Evolutionary conservation across 2,329 filamentous ascomycete genomes (phyloP).

Genomic region (Aspergillus sp.): DNA sequence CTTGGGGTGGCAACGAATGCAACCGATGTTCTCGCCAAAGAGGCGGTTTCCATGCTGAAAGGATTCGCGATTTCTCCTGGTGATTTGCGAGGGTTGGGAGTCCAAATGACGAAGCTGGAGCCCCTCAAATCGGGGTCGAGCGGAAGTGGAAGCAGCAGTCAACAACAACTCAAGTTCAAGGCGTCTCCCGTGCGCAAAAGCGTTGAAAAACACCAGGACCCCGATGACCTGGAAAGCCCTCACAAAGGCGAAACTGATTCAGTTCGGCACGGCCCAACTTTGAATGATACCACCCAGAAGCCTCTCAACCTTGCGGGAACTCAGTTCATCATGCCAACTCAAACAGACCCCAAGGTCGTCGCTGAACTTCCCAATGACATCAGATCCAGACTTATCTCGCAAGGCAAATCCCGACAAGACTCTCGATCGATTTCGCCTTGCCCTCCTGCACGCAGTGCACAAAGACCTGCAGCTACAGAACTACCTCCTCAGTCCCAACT

Average conservation of each 20-base stretch:
- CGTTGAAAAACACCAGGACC: constrained; percentile 33
- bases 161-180: constrained; percentile 74
- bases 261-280: constrained; percentile 27
- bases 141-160: constrained; percentile 67
- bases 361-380: constrained; percentile 84
- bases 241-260: constrained; percentile 34
- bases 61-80: constrained; percentile 82
- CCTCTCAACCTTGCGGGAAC: constrained; percentile 79
- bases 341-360: constrained; percentile 77
- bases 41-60: constrained; percentile 79
- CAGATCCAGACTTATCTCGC: constrained; percentile 67
- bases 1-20: constrained; percentile 84
- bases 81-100: constrained; percentile 85
- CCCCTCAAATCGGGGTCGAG: constrained; percentile 60
- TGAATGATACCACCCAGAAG: constrained; percentile 48
- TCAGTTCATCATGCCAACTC: constrained; percentile 82
- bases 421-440: constrained; percentile 31
- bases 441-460: constrained; percentile 24
- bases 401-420: constrained; percentile 37
- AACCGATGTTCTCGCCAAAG: constrained; percentile 68
- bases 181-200: constrained; percentile 29
- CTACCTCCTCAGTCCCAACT: constrained; percentile 70
- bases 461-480: constrained; percentile 28
- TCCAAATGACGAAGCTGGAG: constrained; percentile 92
- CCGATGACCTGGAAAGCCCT: constrained; percentile 49